Conservation (phyloP, 2,329 filamentous ascomycete species). For the Trichoderma simmonsii region DNA sequence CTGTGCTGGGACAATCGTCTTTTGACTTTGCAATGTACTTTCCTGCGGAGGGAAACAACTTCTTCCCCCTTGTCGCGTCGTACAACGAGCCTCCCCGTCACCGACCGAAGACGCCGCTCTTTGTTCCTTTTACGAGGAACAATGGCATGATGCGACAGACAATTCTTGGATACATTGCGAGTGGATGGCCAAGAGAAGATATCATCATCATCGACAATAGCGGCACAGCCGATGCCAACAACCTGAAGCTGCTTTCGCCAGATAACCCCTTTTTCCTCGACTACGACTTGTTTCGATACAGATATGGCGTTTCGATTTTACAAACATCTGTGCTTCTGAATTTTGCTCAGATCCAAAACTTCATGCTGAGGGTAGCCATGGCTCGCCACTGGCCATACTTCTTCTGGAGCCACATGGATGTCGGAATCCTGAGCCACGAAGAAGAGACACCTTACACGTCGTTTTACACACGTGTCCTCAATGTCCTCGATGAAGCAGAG, state of each 20-base stretch:
- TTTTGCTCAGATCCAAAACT: conserved; percentile 14
- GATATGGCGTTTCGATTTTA: conserved; percentile 17
- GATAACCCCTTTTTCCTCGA: conserved; percentile 15
- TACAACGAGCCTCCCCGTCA: conserved; percentile 16
- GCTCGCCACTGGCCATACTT: conserved; percentile 9
- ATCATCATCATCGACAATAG: conserved; percentile 16
- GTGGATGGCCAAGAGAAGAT: conserved; percentile 15
- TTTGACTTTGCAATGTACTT: conserved; percentile 11
- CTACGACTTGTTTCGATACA: conserved; percentile 9
- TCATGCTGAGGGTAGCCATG: not conserved
- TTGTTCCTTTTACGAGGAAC: conserved; percentile 15
- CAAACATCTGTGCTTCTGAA: conserved; percentile 12
- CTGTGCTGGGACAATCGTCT: not conserved
- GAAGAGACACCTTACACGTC: conserved; percentile 3
- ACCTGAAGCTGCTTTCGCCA: not conserved
- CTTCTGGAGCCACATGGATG: conserved; percentile 18
- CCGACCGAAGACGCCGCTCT: conserved; percentile 12
- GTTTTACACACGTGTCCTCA: conserved; percentile 5
- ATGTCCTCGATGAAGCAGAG: conserved; percentile 3
- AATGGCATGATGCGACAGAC: conserved; percentile 12
- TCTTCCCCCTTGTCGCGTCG: conserved; percentile 12
- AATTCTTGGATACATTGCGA: conserved; percentile 5
- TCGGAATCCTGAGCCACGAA: conserved; percentile 8
- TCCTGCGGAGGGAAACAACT: conserved; percentile 11
- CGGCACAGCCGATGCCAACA: conserved; percentile 14